Evolutionary conservation across 1,284 basidiomycete species (phyloP).

Genomic region (Acaromyces ingoldii): DNA sequence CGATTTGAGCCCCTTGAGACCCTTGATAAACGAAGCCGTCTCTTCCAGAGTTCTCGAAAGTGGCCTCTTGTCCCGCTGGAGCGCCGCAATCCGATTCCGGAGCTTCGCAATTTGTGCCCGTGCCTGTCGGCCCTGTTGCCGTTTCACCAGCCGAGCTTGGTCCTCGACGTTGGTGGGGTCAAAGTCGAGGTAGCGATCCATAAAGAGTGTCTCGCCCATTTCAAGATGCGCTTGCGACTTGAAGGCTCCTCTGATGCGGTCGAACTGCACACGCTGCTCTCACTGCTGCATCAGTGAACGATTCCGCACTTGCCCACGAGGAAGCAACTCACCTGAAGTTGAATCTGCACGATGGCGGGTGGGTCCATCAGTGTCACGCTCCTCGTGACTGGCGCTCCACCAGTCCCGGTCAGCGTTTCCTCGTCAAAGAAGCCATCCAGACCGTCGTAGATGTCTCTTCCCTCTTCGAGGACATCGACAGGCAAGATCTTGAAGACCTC

Average conservation of each 20-base stretch:
- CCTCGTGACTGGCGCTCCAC: conserved; percentile 79
- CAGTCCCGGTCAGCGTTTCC: conserved; percentile 68
- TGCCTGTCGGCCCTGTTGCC: conserved; percentile 54
- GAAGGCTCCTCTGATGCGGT: conserved; percentile 78
- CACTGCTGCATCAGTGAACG: neutral
- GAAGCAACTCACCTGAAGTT: no score
- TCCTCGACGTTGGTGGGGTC: conserved; percentile 61
- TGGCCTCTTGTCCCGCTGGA: conserved; percentile 12
- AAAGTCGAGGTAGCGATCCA: conserved; percentile 77
- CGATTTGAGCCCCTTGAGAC: conserved; percentile 16
- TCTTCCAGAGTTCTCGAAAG: conserved; percentile 22
- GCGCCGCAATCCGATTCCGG: conserved; percentile 5
- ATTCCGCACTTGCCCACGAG: neutral
- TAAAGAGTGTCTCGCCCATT: conserved; percentile 76
- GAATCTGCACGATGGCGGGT: conserved; percentile 87
- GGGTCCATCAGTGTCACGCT: conserved; percentile 79
- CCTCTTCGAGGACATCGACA: conserved; percentile 79
- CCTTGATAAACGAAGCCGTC: conserved; percentile 16
- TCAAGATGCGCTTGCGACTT: conserved; percentile 94
- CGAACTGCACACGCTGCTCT: conserved; percentile 88
- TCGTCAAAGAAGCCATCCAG: conserved; percentile 88
- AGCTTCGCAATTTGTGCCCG: conserved; percentile 16
- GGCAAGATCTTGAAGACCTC: conserved; percentile 90
- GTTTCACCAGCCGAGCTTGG: conserved; percentile 61
- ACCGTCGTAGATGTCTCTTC: conserved; percentile 87